phyloP scores from a whole-genome alignment of 306 rosid genomes.

The Delonix regia region DNA sequence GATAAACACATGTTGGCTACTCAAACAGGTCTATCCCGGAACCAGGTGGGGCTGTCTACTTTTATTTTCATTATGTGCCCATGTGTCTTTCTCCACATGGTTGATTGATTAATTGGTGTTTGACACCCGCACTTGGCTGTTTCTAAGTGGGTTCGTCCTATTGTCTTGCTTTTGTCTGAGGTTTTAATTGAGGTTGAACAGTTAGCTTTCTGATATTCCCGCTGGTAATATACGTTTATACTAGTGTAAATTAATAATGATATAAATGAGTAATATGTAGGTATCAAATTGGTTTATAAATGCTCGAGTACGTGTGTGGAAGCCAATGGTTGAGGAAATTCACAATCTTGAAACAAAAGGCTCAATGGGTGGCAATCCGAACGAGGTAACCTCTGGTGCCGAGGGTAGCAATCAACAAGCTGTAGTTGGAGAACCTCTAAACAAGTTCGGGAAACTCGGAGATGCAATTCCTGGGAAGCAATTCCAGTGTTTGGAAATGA shows the following conservation, averaged over 20 bases:
- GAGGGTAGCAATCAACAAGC: slow-evolving; percentile 45
- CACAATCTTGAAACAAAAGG: slow-evolving; percentile 84
- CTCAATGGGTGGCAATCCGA: slow-evolving; percentile 38
- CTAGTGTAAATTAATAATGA: neutral
- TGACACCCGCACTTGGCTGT: slow-evolving; percentile 1
- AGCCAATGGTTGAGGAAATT: slow-evolving; percentile 99
- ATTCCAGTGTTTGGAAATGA: slow-evolving; percentile 37
- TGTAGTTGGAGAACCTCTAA: slow-evolving; percentile 19
- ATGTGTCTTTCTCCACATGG: neutral
- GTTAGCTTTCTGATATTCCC: neutral
- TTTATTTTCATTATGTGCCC: slow-evolving; percentile 24
- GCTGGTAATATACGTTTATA: neutral
- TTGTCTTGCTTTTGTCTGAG: neutral
- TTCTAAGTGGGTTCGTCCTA: slow-evolving; percentile 12
- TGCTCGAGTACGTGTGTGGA: slow-evolving; percentile 95
- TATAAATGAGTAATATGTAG: slow-evolving; percentile 43
- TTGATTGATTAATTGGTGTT: slow-evolving; percentile 27
- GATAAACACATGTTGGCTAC: slow-evolving; percentile 95
- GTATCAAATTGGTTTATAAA: slow-evolving; percentile 94
- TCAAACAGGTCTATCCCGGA: slow-evolving; percentile 94
- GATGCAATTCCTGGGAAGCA: slow-evolving; percentile 40
- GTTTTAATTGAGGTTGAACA: neutral
- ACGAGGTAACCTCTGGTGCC: slow-evolving; percentile 36
- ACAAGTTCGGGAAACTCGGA: slow-evolving; percentile 13
- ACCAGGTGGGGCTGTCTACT: slow-evolving; percentile 76